Conservation (phyloP, 176 grass and related monocot species). For the Thalia dealbata region DNA sequence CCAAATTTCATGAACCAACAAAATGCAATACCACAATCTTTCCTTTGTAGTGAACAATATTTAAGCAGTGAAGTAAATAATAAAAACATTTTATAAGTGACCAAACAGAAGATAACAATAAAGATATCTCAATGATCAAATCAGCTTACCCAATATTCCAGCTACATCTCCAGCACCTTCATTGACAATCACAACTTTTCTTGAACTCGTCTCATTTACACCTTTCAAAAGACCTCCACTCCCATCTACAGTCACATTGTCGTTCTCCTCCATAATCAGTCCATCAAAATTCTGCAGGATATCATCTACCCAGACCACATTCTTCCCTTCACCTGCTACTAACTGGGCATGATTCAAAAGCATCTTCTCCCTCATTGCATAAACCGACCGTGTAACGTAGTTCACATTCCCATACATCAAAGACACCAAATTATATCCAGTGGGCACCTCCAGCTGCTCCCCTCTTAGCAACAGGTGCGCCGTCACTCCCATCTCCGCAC, state of each 20-base stretch:
- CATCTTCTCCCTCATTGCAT: constrained; percentile 68
- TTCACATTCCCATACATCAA: constrained; percentile 61
- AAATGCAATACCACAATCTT: neutral
- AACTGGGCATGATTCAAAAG: constrained; percentile 51
- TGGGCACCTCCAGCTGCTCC: constrained; percentile 61
- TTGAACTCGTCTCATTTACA: constrained; percentile 21
- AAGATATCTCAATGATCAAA: neutral
- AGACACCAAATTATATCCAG: constrained; percentile 81
- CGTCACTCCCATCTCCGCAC: constrained; percentile 58
- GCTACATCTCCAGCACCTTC: constrained; percentile 61
- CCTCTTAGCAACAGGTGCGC: constrained; percentile 70
- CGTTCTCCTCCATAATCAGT: constrained; percentile 9
- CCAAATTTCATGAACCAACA: neutral
- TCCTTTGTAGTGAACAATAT: neutral
- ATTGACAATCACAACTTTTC: constrained; percentile 69
- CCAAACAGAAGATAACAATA: too few species aligned
- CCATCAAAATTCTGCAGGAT: constrained; percentile 24
- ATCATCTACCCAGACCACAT: constrained; percentile 48
- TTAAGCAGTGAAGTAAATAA: neutral
- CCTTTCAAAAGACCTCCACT: neutral
- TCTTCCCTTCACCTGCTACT: constrained; percentile 36
- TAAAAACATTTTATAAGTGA: too few species aligned
- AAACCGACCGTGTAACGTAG: constrained; percentile 43
- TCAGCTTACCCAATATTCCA: constrained; percentile 52
- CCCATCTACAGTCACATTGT: constrained; percentile 1